These are phyloP conservation scores for Gentiana macrophylla DNA, from an alignment of 257 asterid genomes.

Conservation along the genomic window DNA sequence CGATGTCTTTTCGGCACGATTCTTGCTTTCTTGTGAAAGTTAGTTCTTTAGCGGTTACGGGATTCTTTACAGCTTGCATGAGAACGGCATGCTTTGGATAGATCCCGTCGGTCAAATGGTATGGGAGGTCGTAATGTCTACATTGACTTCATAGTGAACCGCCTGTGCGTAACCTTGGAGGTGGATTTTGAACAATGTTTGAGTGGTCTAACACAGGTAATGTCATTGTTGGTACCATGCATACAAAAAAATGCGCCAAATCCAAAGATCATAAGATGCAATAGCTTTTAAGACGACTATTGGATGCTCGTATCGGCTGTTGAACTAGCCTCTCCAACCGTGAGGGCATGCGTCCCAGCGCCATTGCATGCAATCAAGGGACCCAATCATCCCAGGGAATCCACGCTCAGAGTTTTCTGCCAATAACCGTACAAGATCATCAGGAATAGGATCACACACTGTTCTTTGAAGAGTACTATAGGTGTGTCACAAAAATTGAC, in stretches of 20 bases:
- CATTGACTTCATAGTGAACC: constrained; percentile 3
- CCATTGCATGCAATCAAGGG: constrained; percentile 4
- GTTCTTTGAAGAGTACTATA: too few relatives aligned
- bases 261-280: background rate
- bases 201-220: background rate
- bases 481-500: too few relatives aligned
- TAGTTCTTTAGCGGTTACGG: background rate
- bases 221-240: background rate
- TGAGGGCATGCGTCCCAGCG: background rate
- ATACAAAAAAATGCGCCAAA: background rate
- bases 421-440: too few relatives aligned
- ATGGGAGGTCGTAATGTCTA: constrained; percentile 1
- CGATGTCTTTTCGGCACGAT: constrained; percentile 3
- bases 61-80: background rate
- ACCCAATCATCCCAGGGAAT: constrained; percentile 3
- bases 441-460: too few relatives aligned
- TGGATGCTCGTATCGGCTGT: background rate
- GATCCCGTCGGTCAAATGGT: constrained; percentile 6
- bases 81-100: background rate
- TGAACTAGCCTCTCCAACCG: constrained; percentile 1
- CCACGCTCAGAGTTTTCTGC: background rate
- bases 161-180: background rate
- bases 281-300: constrained; percentile 6
- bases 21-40: constrained; percentile 2
- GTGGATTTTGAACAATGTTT: background rate